Evolutionary conservation across 2,329 filamentous ascomycete genomes (phyloP).

Genomic region (Claviceps digitariae): DNA sequence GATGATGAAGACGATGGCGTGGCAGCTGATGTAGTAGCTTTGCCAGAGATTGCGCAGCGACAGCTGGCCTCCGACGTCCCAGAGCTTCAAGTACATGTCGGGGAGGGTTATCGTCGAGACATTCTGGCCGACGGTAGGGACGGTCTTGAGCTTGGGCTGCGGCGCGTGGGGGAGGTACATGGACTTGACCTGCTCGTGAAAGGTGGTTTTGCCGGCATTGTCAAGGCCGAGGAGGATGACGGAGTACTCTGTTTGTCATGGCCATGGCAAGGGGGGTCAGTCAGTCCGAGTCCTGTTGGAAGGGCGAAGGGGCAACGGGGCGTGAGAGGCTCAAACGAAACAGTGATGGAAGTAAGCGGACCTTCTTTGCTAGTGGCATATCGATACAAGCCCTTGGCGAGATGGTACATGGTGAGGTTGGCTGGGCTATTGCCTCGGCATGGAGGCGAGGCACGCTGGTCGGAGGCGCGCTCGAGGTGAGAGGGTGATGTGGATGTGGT

Average conservation of each 20-base stretch:
- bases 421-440: background rate
- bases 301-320: background rate
- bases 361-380: constrained; percentile 96
- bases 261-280: background rate
- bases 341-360: constrained; percentile 21
- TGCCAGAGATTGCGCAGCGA: constrained; percentile 85
- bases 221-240: constrained; percentile 93
- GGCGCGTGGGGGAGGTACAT: constrained; percentile 55
- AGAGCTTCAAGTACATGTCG: constrained; percentile 95
- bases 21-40: constrained; percentile 84
- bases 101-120: constrained; percentile 81
- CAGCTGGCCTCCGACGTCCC: constrained; percentile 94
- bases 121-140: constrained; percentile 95
- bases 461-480: background rate
- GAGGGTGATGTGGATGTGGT: background rate
- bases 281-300: background rate
- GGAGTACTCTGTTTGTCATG: constrained; percentile 61
- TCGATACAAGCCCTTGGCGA: constrained; percentile 86
- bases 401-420: constrained; percentile 64
- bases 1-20: constrained; percentile 96
- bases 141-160: constrained; percentile 65
- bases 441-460: constrained; percentile 1
- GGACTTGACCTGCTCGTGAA: constrained; percentile 91
- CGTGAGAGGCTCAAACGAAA: background rate
- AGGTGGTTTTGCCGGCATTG: constrained; percentile 96